Evolutionary conservation across 73 alveolate species (phyloP).

Genomic region (Breviolum minutum): DNA sequence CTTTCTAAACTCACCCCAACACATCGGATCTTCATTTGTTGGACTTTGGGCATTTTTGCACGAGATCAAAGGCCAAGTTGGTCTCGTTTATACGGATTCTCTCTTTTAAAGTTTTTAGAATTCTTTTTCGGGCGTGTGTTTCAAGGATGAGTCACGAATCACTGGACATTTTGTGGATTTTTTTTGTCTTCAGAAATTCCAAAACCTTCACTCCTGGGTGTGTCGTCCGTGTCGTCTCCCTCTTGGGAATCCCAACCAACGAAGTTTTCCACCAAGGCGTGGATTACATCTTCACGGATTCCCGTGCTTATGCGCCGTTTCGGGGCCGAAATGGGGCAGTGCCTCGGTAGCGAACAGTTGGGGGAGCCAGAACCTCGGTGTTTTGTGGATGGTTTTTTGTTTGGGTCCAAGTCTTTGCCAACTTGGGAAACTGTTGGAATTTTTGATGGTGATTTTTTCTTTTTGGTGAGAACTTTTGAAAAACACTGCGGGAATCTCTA

Average conservation of each 20-base stretch:
- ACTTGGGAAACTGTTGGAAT: background rate
- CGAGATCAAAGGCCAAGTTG: too few relatives aligned
- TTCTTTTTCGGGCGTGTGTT: background rate
- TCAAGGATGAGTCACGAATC: background rate
- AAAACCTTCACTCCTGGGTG: background rate
- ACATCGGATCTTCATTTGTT: too few relatives aligned
- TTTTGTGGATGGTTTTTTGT: background rate
- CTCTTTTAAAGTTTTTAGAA: too few relatives aligned
- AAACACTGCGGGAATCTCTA: background rate
- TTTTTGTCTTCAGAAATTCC: background rate
- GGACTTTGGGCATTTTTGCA: too few relatives aligned
- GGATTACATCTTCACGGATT: slow-evolving; percentile 83
- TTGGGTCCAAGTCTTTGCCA: background rate
- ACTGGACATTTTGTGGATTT: background rate
- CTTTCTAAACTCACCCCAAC: too few relatives aligned
- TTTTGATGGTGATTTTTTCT: background rate
- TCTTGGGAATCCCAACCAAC: background rate
- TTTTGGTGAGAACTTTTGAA: background rate
- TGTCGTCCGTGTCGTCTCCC: background rate
- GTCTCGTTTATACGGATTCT: too few relatives aligned
- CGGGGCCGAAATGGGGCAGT: slow-evolving; percentile 66
- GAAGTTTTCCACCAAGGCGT: background rate
- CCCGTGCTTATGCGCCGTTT: slow-evolving; percentile 79
- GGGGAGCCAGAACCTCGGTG: background rate
- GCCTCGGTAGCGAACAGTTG: background rate